A percentile compares a stretch with the other conserved stretches of the same genome.
phyloP scores from a whole-genome alignment of 352 stramenopile genomes.

The Phytophthora podocarpi region DNA sequence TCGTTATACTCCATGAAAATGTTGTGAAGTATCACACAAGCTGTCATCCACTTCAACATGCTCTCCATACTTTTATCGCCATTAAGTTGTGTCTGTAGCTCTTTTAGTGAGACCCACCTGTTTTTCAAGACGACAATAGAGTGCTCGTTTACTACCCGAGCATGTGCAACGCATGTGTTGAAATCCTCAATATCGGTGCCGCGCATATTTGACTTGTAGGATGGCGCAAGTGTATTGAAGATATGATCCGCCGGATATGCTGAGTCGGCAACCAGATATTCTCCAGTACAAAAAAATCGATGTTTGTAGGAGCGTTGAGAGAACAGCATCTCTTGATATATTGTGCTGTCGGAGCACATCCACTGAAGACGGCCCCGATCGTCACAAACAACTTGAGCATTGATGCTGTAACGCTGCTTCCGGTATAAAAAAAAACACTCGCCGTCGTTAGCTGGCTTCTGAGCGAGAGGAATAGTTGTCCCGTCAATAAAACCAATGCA shows the following conservation, averaged over 20 bases:
- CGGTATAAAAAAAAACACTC: too few relatives aligned
- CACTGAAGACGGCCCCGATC: too few relatives aligned
- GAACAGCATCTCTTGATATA: constrained; percentile 20
- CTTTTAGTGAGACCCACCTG: constrained; percentile 18
- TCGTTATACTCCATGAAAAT: constrained; percentile 6
- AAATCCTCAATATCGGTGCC: constrained; percentile 15
- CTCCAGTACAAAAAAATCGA: not conserved
- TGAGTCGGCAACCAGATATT: constrained; percentile 6
- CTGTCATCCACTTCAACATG: not conserved
- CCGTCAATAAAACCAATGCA: too few relatives aligned
- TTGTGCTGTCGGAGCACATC: constrained; percentile 22
- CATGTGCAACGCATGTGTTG: constrained; percentile 21
- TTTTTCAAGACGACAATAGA: constrained; percentile 22
- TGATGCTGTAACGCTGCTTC: too few relatives aligned
- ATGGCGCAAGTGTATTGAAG: not conserved
- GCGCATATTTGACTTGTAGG: not conserved
- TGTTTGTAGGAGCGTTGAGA: not conserved
- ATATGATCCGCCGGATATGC: not conserved
- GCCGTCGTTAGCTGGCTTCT: too few relatives aligned
- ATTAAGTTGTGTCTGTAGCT: constrained; percentile 17
- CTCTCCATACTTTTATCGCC: not conserved
- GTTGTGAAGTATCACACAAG: constrained; percentile 10
- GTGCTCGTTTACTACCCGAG: constrained; percentile 28
- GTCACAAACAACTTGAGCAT: too few relatives aligned
- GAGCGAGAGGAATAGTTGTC: too few relatives aligned